phyloP scores from a whole-genome alignment of 2,329 filamentous ascomycete species.

The Neobulgaria alba region DNA sequence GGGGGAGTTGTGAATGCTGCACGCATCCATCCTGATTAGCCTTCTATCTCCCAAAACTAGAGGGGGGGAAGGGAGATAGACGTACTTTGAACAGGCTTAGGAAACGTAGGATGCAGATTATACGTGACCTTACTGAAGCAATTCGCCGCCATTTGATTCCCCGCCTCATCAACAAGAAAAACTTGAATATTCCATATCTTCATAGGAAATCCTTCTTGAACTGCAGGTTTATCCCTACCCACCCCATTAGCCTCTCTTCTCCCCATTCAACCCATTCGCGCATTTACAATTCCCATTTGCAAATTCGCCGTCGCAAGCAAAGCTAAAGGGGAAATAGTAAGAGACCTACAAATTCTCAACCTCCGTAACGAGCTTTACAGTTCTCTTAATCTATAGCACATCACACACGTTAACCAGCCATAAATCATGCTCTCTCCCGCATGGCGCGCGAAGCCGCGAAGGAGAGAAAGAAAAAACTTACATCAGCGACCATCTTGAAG shows the following conservation, averaged over 20 bases:
- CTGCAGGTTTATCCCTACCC: slow-evolving; percentile 66
- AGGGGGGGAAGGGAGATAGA: slow-evolving; percentile 13
- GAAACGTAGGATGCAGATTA: slow-evolving; percentile 89
- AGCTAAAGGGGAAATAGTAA: not conserved
- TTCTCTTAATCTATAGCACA: slow-evolving; percentile 59
- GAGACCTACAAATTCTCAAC: slow-evolving; percentile 55
- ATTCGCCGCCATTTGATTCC: slow-evolving; percentile 72
- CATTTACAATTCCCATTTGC: not conserved
- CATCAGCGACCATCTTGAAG: slow-evolving; percentile 28
- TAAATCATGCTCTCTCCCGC: too few species aligned
- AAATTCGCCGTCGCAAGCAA: slow-evolving; percentile 3
- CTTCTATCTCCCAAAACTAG: not conserved
- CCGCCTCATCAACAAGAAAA: slow-evolving; percentile 75
- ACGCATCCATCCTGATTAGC: slow-evolving; percentile 6
- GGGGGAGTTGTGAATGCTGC: slow-evolving; percentile 74
- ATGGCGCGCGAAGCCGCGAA: not conserved
- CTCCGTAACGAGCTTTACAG: slow-evolving; percentile 86
- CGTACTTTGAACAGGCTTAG: slow-evolving; percentile 76
- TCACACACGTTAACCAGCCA: too few species aligned
- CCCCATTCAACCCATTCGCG: too few species aligned
- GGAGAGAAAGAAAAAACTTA: slow-evolving; percentile 16
- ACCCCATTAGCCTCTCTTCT: too few species aligned
- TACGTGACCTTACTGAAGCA: slow-evolving; percentile 91
- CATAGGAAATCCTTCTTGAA: slow-evolving; percentile 83
- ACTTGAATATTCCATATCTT: slow-evolving; percentile 86